Base-by-base conservation (phyloP, 23 red algal genomes). In the Gracilaria vermiculophylla region DNA sequence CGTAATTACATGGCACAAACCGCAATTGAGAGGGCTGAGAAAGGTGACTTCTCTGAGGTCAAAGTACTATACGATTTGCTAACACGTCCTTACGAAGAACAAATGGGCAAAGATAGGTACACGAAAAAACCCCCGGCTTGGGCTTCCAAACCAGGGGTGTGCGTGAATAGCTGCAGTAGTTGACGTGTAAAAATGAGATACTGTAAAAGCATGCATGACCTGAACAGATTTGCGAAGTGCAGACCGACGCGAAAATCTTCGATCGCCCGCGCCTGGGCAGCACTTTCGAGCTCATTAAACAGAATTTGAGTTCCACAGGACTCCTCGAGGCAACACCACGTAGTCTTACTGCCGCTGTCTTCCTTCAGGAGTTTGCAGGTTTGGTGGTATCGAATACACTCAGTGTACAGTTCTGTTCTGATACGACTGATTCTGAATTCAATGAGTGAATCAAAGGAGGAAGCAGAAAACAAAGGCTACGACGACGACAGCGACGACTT, bases 131-230 rank as follows among this genome's bases (percentile, higher is more conserved):
- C 97, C 28, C 97, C 97, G 23, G 72, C 61, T 41, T 99, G 97
- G 97, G 80, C 92, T 23, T 76, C 89, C 29, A 69, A 91, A 32
- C 77, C 62, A 39, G 97, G 97, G 10, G 92, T 99, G 23, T 99
- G 97, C 69, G 87, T 99, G 33, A 99, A 99, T 82, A 94, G 90
- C 45, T 98, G 95, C 55, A 92, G 87, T 87, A 87, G 82, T 57
- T 87, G 39, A 55, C 52, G 12, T 54, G 52, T 3, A 21, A 16
- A 54, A 54, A 3, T 8, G 16, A 21, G 43, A 47, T 47, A 47
- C 12, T 47, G 43, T 8, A 47, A 47, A 47, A 47, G 43, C 43
- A n/a, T n/a, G n/a, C n/a, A n/a, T n/a, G n/a, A n/a, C n/a, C n/a
- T n/a, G n/a, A n/a, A n/a, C n/a, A n/a, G n/a, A n/a, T n/a, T n/a